Base-by-base conservation (phyloP, 768 basidiomycete genomes). In the Tricholoma sp. region DNA sequence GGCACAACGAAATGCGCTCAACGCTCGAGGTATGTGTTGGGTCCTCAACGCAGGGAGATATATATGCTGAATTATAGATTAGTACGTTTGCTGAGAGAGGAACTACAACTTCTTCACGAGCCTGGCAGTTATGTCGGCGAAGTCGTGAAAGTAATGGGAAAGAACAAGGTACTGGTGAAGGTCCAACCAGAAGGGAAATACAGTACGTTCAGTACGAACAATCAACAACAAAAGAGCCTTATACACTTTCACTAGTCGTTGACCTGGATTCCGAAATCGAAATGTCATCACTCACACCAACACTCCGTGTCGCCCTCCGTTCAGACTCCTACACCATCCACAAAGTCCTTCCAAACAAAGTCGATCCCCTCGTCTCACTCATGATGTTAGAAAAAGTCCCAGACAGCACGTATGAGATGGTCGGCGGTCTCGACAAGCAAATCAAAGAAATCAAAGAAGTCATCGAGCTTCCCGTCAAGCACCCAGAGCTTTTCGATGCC, bases 341-440 rank as follows among this genome's bases (percentile, higher is more conserved):
- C 81, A 94, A 92, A 72, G 91, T 98, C 63, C 78, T 98, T 0
- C 94, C 94, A 0, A 97, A 94, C 78, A 98, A 99, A 75, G 90
- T 98, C 65, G 97, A 98, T 72, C 96, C 97, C 4, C 86, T 98
- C 39, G 95, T 98, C 31, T 97, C 94, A 17, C 84, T 98, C 60
- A 98, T 98, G 97, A 98, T 98, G 95, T 96, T 98, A 10, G 96
- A 99, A 75, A 99, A 99, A 71, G 96, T 98, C 0, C 96, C 96
- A 0, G 96, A 98, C 72, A 94, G 91, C 72, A 98, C 97, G 31
- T 99, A 99, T 74, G 97, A 98, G 73, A 98, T 98, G 95, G 96
- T 99, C 58, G 97, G 97, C 18, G 96, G 96, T 63, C 82, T 98
- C 57, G 97, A 98, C 78, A 60, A 62, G 50, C 96, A 98, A 68